phyloP scores from a whole-genome alignment of 257 asterid genomes.

The Schizonepeta tenuifolia region DNA sequence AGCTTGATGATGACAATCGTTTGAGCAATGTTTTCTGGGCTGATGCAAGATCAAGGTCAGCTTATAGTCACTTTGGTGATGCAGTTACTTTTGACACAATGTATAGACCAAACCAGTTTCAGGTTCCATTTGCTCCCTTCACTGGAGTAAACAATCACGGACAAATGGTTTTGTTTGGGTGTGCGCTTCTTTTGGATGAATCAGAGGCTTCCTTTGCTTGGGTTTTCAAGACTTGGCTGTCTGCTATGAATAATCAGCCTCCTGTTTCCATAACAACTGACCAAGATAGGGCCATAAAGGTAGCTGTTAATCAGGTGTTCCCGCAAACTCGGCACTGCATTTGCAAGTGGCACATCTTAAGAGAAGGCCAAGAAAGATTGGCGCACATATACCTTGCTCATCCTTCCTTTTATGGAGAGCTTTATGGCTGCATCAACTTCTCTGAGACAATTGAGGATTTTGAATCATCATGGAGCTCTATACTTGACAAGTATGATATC shows the following conservation, averaged over 20 bases:
- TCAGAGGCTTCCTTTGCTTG: slow-evolving; percentile 77
- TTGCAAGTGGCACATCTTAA: slow-evolving; percentile 81
- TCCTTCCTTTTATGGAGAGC: slow-evolving; percentile 70
- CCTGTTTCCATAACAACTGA: slow-evolving; percentile 79
- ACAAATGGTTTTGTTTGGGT: slow-evolving; percentile 73
- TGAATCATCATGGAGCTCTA: slow-evolving; percentile 70
- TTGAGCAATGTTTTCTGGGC: slow-evolving; percentile 94
- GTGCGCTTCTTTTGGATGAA: slow-evolving; percentile 80
- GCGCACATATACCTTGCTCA: slow-evolving; percentile 66
- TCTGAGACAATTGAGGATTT: slow-evolving; percentile 73
- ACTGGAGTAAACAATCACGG: slow-evolving; percentile 86
- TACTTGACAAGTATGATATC: slow-evolving; percentile 64
- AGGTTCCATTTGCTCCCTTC: slow-evolving; percentile 85
- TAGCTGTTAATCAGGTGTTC: slow-evolving; percentile 66
- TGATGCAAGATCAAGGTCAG: slow-evolving; percentile 87
- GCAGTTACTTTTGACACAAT: slow-evolving; percentile 77
- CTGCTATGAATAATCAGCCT: slow-evolving; percentile 67
- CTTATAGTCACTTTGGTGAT: slow-evolving; percentile 86
- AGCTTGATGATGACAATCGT: slow-evolving; percentile 86
- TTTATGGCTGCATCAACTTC: slow-evolving; percentile 74
- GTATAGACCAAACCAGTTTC: slow-evolving; percentile 82
- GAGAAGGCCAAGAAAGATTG: slow-evolving; percentile 90
- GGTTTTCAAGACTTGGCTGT: slow-evolving; percentile 75
- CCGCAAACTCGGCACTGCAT: slow-evolving; percentile 82
- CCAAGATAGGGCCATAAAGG: slow-evolving; percentile 83